Conservation (phyloP, 805 yeast species). For the Grigorovia jiainica region DNA sequence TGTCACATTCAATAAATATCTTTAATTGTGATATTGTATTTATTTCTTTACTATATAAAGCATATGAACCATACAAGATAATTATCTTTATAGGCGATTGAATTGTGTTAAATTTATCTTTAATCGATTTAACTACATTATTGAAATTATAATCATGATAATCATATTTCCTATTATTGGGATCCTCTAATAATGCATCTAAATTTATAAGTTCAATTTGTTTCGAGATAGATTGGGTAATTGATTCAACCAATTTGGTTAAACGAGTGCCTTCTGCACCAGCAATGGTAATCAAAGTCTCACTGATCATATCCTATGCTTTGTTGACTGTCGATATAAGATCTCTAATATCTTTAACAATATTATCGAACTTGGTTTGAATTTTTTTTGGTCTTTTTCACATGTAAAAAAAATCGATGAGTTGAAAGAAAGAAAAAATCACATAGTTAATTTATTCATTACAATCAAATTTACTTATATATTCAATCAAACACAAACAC, state of each 20-base stretch:
- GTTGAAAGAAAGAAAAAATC: not conserved
- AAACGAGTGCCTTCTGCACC: not conserved
- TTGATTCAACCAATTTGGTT: not conserved
- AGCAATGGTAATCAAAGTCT: conserved; percentile 17
- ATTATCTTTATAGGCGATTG: conserved; percentile 20
- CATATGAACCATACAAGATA: conserved; percentile 71
- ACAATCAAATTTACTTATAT: too few species aligned
- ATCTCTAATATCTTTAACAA: too few species aligned
- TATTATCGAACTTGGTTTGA: conserved; percentile 4
- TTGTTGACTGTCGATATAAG: too few species aligned
- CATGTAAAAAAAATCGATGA: not conserved
- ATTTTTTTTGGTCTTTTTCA: not conserved
- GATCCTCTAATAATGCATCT: not conserved
- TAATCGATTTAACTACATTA: not conserved
- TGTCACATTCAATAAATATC: conserved; percentile 74
- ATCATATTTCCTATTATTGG: not conserved
- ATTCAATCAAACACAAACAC: too few species aligned
- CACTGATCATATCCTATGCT: too few species aligned
- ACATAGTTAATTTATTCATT: too few species aligned
- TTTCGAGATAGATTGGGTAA: not conserved
- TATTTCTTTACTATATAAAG: conserved; percentile 54
- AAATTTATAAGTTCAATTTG: not conserved
- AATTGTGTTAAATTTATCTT: not conserved
- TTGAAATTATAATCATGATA: not conserved
- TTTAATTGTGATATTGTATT: conserved; percentile 50